Base-by-base conservation (phyloP, 176 grass and related monocot species). In the Avena eriantha region DNA sequence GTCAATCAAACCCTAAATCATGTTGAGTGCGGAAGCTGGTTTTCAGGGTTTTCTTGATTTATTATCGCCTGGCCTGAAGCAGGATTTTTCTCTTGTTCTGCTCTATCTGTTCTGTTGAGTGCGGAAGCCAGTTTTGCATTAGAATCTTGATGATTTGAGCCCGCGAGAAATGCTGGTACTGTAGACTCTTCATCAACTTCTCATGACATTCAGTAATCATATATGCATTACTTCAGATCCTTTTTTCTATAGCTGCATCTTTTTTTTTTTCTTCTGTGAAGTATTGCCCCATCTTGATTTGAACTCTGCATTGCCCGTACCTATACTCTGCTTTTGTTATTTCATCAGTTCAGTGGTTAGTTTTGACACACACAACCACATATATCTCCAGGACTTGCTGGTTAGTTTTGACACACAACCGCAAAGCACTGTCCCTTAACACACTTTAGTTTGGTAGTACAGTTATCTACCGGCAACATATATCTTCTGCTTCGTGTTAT, bases 1-100 rank as follows among this genome's bases (percentile, higher is more conserved):
- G 47, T 76, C 73, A 53, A 34, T 10, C 70, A 55, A 83, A 84
- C 85, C 85, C 81, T 87, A 80, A 80, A 74, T 57, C 9, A 2
- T 66, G 41, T 76, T 53, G 24, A 26, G 39, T 71, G 71, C 8
- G 64, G 64, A 18, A 34, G 63, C 29, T 31, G 34, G 64, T 35
- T 67, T 66, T 67, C 64, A 67, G 48, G 10, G 47, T 58, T 73
- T 73, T 58, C 15, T 54, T 24, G n/a, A 29, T 36, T n/a, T 13
- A 36, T 11, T 7, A 0, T 56, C 18, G 14, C 54, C 54, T 8
- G 47, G 23, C 36, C 47, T 63, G 53, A 79, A 16, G 31, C 11
- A 22, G 13, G 57, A 26, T 80, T 50, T 50, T 41, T 18, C 51
- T 69, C 12, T 66, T 13, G 6, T 26, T 83, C 21, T 33, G 6